Conservation (phyloP, 2,329 filamentous ascomycete genomes). For the Cercospora canescens region DNA sequence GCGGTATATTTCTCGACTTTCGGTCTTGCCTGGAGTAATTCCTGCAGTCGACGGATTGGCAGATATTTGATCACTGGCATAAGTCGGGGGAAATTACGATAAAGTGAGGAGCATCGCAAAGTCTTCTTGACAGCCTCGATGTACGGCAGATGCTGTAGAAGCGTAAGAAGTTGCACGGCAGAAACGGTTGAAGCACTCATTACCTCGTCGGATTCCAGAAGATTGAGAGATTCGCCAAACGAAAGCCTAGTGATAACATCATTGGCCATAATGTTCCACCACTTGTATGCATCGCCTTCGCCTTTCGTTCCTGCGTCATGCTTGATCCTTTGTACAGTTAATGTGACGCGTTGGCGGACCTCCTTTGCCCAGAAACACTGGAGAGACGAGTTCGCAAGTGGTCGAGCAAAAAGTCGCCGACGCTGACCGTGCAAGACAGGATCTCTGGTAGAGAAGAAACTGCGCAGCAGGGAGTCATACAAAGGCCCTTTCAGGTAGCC, state of each 20-base stretch:
- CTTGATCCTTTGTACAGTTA: conserved; percentile 37
- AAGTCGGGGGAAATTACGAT: conserved; percentile 21
- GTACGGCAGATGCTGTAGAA: conserved; percentile 15
- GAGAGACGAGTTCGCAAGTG: conserved; percentile 37
- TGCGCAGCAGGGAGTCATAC: conserved; percentile 27
- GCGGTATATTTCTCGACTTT: conserved; percentile 22
- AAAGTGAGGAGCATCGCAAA: conserved; percentile 17
- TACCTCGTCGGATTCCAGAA: conserved; percentile 32
- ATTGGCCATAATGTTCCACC: conserved; percentile 41
- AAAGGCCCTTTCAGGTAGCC: conserved; percentile 30
- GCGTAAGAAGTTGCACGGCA: background rate
- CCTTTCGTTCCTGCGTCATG: conserved; percentile 29
- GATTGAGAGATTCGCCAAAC: conserved; percentile 41
- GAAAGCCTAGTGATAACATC: conserved; percentile 40
- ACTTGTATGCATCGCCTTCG: conserved; percentile 40
- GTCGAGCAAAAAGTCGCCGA: conserved; percentile 38
- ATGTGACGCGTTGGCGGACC: conserved; percentile 35
- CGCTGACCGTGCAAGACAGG: conserved; percentile 36
- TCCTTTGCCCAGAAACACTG: conserved; percentile 37
- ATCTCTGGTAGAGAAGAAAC: conserved; percentile 39
- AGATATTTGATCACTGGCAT: conserved; percentile 20
- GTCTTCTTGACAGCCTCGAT: conserved; percentile 22
- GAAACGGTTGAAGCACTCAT: background rate
- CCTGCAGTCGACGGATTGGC: conserved; percentile 19
- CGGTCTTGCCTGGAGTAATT: conserved; percentile 19